A percentile compares a stretch with the other conserved stretches of the same genome.
Evolutionary conservation across 106 monocot species (phyloP).

Genomic region (Ottelia alismoides): DNA sequence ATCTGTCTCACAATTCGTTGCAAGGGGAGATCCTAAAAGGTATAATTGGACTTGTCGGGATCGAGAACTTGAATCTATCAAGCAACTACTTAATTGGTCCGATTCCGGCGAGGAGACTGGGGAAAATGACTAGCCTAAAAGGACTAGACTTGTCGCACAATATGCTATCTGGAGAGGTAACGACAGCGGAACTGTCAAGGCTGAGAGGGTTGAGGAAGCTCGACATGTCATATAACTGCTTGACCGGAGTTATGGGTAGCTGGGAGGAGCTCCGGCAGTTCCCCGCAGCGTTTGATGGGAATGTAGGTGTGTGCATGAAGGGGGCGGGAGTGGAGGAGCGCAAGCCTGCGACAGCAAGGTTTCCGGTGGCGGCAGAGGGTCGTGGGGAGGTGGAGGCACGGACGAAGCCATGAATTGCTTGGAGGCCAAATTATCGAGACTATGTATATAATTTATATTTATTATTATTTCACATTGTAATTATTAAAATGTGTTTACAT

Average conservation of each 20-base stretch:
- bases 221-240: constrained; percentile 67
- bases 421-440: constrained; percentile 60
- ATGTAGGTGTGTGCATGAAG: constrained; percentile 39
- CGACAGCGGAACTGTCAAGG: constrained; percentile 23
- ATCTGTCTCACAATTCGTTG: constrained; percentile 45
- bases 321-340: constrained; percentile 1
- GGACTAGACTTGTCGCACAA: constrained; percentile 67
- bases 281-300: constrained; percentile 75
- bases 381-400: constrained; percentile 2
- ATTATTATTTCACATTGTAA: too few species aligned
- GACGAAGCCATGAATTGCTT: constrained; percentile 47
- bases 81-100: constrained; percentile 43
- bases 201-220: constrained; percentile 32
- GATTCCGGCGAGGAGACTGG: constrained; percentile 31
- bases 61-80: constrained; percentile 66
- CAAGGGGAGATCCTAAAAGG: constrained; percentile 62
- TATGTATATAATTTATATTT: too few species aligned
- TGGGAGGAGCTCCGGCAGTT: constrained; percentile 24
- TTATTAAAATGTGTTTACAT: too few species aligned
- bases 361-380: constrained; percentile 5
- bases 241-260: constrained; percentile 38
- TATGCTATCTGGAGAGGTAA: constrained; percentile 46
- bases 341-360: constrained; percentile 1
- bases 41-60: constrained; percentile 35
- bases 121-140: constrained; percentile 35